These are phyloP conservation scores for Penicillium psychrofluorescens DNA, from an alignment of 495 filamentous ascomycete genomes.

Conservation along the genomic window DNA sequence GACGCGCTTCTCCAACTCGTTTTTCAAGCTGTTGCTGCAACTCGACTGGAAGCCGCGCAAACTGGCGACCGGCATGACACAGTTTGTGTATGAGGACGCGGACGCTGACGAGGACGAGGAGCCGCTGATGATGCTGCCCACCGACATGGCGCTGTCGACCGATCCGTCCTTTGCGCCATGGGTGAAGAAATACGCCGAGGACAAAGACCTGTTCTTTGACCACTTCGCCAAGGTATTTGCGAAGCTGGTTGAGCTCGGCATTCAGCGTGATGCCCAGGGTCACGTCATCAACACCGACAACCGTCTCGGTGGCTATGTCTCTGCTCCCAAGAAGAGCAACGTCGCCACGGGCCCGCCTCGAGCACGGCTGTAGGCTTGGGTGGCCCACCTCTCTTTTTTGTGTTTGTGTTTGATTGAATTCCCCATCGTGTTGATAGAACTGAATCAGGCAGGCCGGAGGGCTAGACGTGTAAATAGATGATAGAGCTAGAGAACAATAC, in stretches of 20 bases:
- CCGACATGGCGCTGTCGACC: slow-evolving; percentile 33
- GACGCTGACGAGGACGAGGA: slow-evolving; percentile 43
- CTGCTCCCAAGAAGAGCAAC: slow-evolving; percentile 53
- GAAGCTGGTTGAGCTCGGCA: slow-evolving; percentile 57
- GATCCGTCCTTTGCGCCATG: slow-evolving; percentile 38
- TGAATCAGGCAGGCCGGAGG: neutral
- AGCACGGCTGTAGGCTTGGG: slow-evolving; percentile 21
- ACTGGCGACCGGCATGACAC: slow-evolving; percentile 43
- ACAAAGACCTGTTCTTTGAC: slow-evolving; percentile 55
- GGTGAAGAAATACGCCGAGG: slow-evolving; percentile 52
- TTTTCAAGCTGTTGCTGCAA: slow-evolving; percentile 48
- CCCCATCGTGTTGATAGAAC: slow-evolving; percentile 18
- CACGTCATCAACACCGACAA: slow-evolving; percentile 46
- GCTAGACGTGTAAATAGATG: slow-evolving; percentile 19
- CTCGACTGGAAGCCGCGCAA: slow-evolving; percentile 49
- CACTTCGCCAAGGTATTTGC: slow-evolving; percentile 53
- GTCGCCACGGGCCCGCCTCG: slow-evolving; percentile 30
- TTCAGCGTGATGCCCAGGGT: slow-evolving; percentile 44
- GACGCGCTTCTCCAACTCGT: slow-evolving; percentile 57
- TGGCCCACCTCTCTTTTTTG: slow-evolving; percentile 5
- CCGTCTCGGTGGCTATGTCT: slow-evolving; percentile 44
- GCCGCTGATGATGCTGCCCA: slow-evolving; percentile 50
- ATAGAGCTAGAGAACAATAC: slow-evolving; percentile 16
- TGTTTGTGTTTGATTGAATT: slow-evolving; percentile 11
- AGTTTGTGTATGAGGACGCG: slow-evolving; percentile 55